Base-by-base conservation (phyloP, 805 yeast genomes). In the Hanseniaspora valbyensis region DNA sequence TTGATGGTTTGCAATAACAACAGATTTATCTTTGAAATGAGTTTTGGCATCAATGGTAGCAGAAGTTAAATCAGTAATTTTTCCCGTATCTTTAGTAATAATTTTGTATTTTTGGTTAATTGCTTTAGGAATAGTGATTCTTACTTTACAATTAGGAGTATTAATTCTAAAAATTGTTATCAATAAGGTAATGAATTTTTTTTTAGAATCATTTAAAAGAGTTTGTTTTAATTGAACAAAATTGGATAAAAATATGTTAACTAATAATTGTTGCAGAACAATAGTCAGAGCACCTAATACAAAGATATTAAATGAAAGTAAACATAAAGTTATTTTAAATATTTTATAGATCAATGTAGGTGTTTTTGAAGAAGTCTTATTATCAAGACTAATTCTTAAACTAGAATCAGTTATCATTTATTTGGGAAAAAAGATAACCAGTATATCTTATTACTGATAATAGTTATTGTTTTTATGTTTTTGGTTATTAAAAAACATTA, bases 1-100 rank as follows among this genome's bases (percentile, higher is more conserved):
- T 66, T 89, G 96, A 65, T 90, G 97, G 61, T 90, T 90, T n/a
- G 92, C 77, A 32, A 89, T 80, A 42, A 82, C 62, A 2, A 90
- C 73, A 0, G 84, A 72, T 36, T 78, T 73, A 19, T 75, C 75
- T 7, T 69, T 63, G 40, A 81, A 58, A 12, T 57, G 52, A 2
- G 67, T 45, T 0, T 45, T 29, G 10, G 50, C 18, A 37, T 53
- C 49, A n/a, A 44, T 26, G 13, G 30, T 26, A 13, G 28, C 58
- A 13, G 69, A 69, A 14, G 54, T 54, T 16, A 56, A 53, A 36
- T 62, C 63, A 6, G 66, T 53, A 4, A 51, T 55, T 16, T 18
- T 34, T 13, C 10, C 24, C n/a, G 33, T 52, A 26, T 26, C 44
- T 49, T 22, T n/a, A 4, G 33, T 24, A 9, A 48, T 40, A 18